Base-by-base conservation (phyloP, 2,329 filamentous ascomycete genomes). In the Colletotrichum eleusines region DNA sequence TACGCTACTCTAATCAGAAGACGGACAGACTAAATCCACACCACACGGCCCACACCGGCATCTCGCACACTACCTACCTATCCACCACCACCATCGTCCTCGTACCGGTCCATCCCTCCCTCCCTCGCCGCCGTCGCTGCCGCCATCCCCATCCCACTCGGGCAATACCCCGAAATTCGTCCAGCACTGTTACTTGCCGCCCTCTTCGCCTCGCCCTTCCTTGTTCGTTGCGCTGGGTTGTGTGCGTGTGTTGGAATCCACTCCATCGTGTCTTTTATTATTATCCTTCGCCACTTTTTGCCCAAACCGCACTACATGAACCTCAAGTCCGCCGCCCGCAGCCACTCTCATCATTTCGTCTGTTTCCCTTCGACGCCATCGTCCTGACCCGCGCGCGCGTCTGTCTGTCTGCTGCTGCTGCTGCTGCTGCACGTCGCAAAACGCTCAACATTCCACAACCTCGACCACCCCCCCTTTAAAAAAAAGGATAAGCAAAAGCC, bases 301-400 rank as follows among this genome's bases (percentile, higher is more conserved):
- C 51, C 64, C 57, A 67, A 63, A 67, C 46, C 58, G 58, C 62
- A 63, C 58, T 68, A 68, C 68, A 71, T 71, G 58, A 63, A 71
- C 51, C 68, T 71, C 64, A 26, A 38, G 67, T 23, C 51, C 64
- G 68, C 68, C 64, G 68, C 68, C 51, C 44, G 68, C 64, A 71
- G 64, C 68, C 64, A 68, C 68, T 44, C 14, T 46, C 33, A 46
- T 23, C 64, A 31, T 44, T 59, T 71, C 60, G 23, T 31, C 64
- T 71, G 20, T 38, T 48, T 58, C 54, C 44, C 68, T 53, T 63
- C 64, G 58, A 53, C 35, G 58, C 51, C 35, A 16, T 46, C 38
- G 38, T 35, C 61, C 31, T 71, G 68, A 67, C 50, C 51, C 57
- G 63, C 68, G 50, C 51, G 28, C 50, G 31, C 7, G 4, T 33